Conservation (phyloP, 116 monocot genomes). For the Trichopus zeylanicus region DNA sequence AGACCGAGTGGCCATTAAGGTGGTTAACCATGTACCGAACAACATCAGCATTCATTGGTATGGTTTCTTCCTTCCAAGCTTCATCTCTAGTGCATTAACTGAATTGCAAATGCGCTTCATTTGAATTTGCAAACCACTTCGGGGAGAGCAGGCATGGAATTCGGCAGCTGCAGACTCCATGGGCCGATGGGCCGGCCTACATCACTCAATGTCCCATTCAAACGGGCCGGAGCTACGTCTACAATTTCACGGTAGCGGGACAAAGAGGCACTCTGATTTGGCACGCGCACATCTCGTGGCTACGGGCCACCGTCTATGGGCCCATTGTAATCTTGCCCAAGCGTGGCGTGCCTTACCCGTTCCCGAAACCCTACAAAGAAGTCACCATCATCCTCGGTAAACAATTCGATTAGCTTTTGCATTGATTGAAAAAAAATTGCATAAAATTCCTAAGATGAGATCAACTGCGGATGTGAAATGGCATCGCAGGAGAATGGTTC, state of each 20-base stretch:
- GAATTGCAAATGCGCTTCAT: no score
- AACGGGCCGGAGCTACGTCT: slow-evolving; percentile 14
- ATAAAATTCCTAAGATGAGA: no score
- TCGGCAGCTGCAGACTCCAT: slow-evolving; percentile 16
- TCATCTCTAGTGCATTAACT: background rate
- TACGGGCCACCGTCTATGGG: slow-evolving; percentile 19
- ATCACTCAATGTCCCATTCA: slow-evolving; percentile 31
- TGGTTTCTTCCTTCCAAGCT: background rate
- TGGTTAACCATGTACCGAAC: slow-evolving; percentile 22
- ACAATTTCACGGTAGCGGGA: slow-evolving; percentile 22
- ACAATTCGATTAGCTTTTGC: background rate
- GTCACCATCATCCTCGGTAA: background rate
- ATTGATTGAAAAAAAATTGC: no score
- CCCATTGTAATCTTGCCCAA: slow-evolving; percentile 24
- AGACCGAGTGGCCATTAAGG: slow-evolving; percentile 20
- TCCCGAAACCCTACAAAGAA: slow-evolving; percentile 7
- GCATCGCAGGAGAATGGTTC: slow-evolving; percentile 18
- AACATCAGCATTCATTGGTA: slow-evolving; percentile 40
- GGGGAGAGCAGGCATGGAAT: slow-evolving; percentile 22
- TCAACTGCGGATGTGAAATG: background rate
- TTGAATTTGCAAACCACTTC: background rate
- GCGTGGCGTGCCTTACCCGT: slow-evolving; percentile 22
- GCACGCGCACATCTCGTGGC: slow-evolving; percentile 28
- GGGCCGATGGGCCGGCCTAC: slow-evolving; percentile 34
- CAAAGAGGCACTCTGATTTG: slow-evolving; percentile 27